Base-by-base conservation (phyloP, 306 rosid genomes). In the Quercus glauca region DNA sequence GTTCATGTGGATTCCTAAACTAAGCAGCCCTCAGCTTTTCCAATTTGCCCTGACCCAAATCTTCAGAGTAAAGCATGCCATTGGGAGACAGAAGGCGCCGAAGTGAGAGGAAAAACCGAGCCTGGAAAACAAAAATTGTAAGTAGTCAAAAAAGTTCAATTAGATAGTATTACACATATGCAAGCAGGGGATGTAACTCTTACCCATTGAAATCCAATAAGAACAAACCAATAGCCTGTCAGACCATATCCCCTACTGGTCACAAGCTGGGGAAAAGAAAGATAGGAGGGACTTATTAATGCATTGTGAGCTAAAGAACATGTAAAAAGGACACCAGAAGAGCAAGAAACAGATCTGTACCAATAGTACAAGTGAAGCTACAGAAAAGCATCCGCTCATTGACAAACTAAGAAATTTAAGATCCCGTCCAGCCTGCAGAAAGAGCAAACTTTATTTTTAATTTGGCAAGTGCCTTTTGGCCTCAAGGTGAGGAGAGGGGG, bases 121-220 rank as follows among this genome's bases (percentile, higher is more conserved):
- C 75, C 89, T 86, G 49, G 0, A 70, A 19, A 19, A 11, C 23
- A 56, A 35, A 60, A 73, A 1, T 26, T 33, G 3, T 18, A 5
- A 3, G 51, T 8, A 28, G 31, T 88, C 41, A 83, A 69, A 85
- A 55, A 72, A 61, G 25, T 49, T 49, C 53, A 9, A 49, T 10
- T 49, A 49, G 1, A 49, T 49, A 2, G 53, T 49, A 49, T 12
- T 1, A 12, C 35, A 79, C 33, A 31, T 11, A 59, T 76, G 61
- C 64, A 79, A 70, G 69, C 41, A 58, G 55, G 45, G 33, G 80
- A 87, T 59, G 73, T 9, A 70, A 45, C 35, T 49, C 92, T 91
- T 82, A 94, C 99, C 99, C 99, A 91, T 78, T 94, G 97, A 81
- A 92, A 94, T 87, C 85, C 82, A 12, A 86, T 91, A 7, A 94